Base-by-base conservation (phyloP, 1,284 basidiomycete species). In the Puccinia polysora region DNA sequence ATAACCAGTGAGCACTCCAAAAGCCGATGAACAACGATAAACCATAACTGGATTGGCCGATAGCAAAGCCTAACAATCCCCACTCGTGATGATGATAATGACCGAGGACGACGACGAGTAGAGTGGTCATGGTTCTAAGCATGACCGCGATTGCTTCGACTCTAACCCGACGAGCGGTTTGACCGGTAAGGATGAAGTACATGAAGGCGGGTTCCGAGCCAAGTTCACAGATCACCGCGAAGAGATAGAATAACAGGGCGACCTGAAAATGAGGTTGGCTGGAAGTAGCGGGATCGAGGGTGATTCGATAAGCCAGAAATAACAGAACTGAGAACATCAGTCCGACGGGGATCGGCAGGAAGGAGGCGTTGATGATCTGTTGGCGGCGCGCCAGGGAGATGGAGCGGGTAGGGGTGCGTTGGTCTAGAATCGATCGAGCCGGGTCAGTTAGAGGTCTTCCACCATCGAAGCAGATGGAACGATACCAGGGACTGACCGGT, bases 151-250 rank as follows among this genome's bases (percentile, higher is more conserved):
- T 81, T 0, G 90, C 93, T 81, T 97, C 92, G 30, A 77, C 74
- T 34, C 68, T 59, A 15, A 77, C 76, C 7, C 76, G 71, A 14
- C 49, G 58, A 4, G 59, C 47, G 14, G 77, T 75, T 34, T 76
- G 45, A 2, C 65, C 71, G 18, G 74, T 59, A 65, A 76, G 73
- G 23, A 73, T 65, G 0, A 76, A 73, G n/a, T 83, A 82, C 75
- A 91, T 89, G 79, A 94, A 89, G 81, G 88, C 84, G 3, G 91
- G 91, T 79, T 96, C 93, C 50, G 87, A 86, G 65, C 86, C 76
- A 50, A 96, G 84, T 79, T 96, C 93, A 63, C 86, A 75, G 32
- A 91, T 76, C 1, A 90, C 88, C 0, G 90, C 86, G 4, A 85
- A 20, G 14, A 86, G 86, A 80, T 96, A 95, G 5, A 89, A 79